These are phyloP conservation scores for Gossypium rotundifolium DNA, from an alignment of 345 rosid genomes.

Conservation along the genomic window DNA sequence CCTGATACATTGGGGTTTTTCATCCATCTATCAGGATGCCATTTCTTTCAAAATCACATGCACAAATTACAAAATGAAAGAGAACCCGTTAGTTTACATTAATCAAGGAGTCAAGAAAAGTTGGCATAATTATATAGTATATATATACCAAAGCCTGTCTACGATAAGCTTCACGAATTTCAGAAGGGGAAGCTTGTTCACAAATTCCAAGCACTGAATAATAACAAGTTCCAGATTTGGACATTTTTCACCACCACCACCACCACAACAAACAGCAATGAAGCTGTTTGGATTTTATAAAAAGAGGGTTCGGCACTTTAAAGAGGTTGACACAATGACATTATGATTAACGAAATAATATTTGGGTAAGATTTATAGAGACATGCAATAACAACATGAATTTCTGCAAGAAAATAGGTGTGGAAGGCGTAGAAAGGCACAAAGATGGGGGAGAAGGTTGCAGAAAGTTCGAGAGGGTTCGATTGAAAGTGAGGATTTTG, in stretches of 20 bases:
- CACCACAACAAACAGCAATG: no score
- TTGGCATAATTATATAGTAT: neutral
- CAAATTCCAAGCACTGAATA: constrained; percentile 29
- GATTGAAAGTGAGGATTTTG: neutral
- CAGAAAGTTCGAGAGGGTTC: constrained; percentile 13
- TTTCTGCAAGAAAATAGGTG: neutral
- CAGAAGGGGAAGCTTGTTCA: constrained; percentile 25
- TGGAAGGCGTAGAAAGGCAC: neutral
- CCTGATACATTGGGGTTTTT: constrained; percentile 20
- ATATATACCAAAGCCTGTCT: constrained; percentile 28
- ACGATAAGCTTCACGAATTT: constrained; percentile 31
- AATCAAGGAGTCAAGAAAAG: neutral
- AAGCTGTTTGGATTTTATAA: neutral
- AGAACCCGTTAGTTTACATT: neutral
- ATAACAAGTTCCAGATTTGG: constrained; percentile 13
- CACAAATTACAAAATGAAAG: neutral
- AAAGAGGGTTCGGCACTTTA: neutral
- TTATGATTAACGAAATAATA: neutral
- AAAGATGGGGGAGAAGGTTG: neutral
- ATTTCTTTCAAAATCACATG: constrained; percentile 23
- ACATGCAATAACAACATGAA: neutral
- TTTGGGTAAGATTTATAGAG: neutral
- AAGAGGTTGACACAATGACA: neutral
- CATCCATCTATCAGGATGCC: constrained; percentile 41
- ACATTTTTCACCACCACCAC: constrained; percentile 16